A percentile compares a stretch with the other conserved stretches of the same genome.
These are phyloP conservation scores for Penicillium sp. DNA, from an alignment of 2,329 filamentous ascomycete species.

Conservation along the genomic window DNA sequence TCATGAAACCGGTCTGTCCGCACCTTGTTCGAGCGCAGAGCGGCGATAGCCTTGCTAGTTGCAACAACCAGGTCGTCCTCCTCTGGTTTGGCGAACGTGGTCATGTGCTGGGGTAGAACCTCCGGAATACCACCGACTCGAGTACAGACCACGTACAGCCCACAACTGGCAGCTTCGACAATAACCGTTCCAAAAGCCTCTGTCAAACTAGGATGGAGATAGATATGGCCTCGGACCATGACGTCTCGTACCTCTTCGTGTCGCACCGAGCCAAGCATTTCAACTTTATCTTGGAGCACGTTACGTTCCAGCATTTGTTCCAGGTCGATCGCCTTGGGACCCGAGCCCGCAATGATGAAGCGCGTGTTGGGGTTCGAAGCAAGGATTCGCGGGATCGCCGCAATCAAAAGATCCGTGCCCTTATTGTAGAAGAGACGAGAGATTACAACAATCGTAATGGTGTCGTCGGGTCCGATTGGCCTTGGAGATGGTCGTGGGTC, in stretches of 20 bases:
- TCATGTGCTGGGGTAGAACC: slow-evolving; percentile 94
- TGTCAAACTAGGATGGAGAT: slow-evolving; percentile 88
- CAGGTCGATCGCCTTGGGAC: slow-evolving; percentile 93
- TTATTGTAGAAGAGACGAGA: slow-evolving; percentile 99
- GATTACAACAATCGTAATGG: slow-evolving; percentile 93
- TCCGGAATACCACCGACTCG: slow-evolving; percentile 96
- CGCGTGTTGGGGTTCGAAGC: slow-evolving; percentile 86
- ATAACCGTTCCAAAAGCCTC: slow-evolving; percentile 98
- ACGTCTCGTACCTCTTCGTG: slow-evolving; percentile 97
- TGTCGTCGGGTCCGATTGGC: slow-evolving; percentile 73
- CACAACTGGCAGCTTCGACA: slow-evolving; percentile 93
- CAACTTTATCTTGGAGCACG: slow-evolving; percentile 86
- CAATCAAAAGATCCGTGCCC: slow-evolving; percentile 93
- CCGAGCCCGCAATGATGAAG: slow-evolving; percentile 93
- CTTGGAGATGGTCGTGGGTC: slow-evolving; percentile 55
- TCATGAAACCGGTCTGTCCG: slow-evolving; percentile 93
- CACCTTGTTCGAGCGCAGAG: slow-evolving; percentile 78
- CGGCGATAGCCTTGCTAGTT: slow-evolving; percentile 81
- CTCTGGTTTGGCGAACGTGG: slow-evolving; percentile 91
- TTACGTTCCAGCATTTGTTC: slow-evolving; percentile 98
- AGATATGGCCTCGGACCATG: slow-evolving; percentile 95
- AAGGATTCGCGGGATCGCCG: slow-evolving; percentile 87
- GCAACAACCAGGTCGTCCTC: slow-evolving; percentile 90
- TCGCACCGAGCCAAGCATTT: slow-evolving; percentile 84
- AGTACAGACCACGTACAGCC: slow-evolving; percentile 93